Evolutionary conservation across 2,329 filamentous ascomycete species (phyloP), one percentile per base, ranked within the genome.

Genomic region (Xylaria arbuscula): DNA sequence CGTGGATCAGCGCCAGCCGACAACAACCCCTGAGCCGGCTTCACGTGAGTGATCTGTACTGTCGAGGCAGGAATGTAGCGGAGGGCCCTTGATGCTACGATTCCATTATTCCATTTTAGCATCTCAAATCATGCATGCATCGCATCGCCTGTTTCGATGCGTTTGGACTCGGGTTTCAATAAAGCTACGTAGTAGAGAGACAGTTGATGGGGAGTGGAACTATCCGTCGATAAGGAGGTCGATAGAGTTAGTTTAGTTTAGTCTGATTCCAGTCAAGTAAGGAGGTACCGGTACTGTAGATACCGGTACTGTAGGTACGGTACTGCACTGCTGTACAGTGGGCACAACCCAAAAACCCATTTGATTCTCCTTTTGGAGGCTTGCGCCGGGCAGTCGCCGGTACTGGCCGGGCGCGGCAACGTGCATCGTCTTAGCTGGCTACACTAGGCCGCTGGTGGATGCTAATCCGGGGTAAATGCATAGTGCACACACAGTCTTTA

Each of bases 61-160:
- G 72, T 66, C 69, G 53, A 64, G 72, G 68, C 61, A 69, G 72
- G 62, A 56, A 62, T 72, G 71, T 70, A 69, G 71, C 70, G 70
- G 72, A 69, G 65, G 64, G 64, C 67, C 64, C 65, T 68, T 69
- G 68, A 56, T 70, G 73, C 73, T 74, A 73, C 62, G 56, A 73
- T 72, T 76, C 76, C 76, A 76, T 70, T 76, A 73, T 72, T 76
- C 76, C 76, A 76, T 70, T 76, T 77, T 66, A 71, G 69, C 71
- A 57, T 51, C 68, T 67, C 68, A 64, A 69, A 72, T 73, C 62
- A 71, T 19, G 24, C 51, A 47, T 57, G 55, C 55, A 45, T 69
- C 15, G 55, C 55, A 45, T 69, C 15, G 58, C 64, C 10, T 67
- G 59, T 32, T 54, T 61, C 38, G 60, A 65, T 60, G 45, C 45